Evolutionary conservation across 306 rosid species (phyloP), one percentile per base, ranked within the genome.

Genomic region (Boehmeria nivea): DNA sequence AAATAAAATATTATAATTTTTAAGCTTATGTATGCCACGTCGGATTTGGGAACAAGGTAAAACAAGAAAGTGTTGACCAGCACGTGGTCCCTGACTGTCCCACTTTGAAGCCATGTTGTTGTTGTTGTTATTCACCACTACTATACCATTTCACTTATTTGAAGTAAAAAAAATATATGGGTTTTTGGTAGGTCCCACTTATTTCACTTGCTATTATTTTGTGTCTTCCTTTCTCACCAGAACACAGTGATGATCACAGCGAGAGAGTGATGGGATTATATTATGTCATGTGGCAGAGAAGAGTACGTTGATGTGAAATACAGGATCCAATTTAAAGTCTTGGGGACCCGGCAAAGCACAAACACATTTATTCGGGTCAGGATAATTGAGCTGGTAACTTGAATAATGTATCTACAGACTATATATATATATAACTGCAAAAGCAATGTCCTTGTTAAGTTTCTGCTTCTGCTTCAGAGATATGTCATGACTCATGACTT

Each of bases 41-140:
- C 10, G 34, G 70, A 50, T 50, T 37, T 18, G 13, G 37, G 33
- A 17, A 8, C 14, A 12, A 9, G 9, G 36, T 4, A 10, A 10
- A 31, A 2, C 36, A 31, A 15, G 13, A 62, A 70, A 34, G 55
- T 64, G 51, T 68, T 72, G 66, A 77, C 73, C 42, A 11, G 67
- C 55, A 69, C 53, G 61, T 65, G 79, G 65, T 25, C 59, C 27
- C 59, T 51, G 49, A 51, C 67, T 17, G 16, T 8, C 27, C n/a
- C 54, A 6, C 33, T 10, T 17, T 15, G 3, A 7, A 45, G 16
- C 8, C 43, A 10, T 6, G 45, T 50, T 24, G 1, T 25, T 24
- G 6, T 12, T 22, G 7, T 10, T 9, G n/a, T 2, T 46, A 40
- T 40, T 12, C 45, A 11, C 16, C n/a, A 9, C 52, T 47, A 2